Conservation (phyloP, 148 eudicot species). For the Amaranthus hypochondriacus region DNA sequence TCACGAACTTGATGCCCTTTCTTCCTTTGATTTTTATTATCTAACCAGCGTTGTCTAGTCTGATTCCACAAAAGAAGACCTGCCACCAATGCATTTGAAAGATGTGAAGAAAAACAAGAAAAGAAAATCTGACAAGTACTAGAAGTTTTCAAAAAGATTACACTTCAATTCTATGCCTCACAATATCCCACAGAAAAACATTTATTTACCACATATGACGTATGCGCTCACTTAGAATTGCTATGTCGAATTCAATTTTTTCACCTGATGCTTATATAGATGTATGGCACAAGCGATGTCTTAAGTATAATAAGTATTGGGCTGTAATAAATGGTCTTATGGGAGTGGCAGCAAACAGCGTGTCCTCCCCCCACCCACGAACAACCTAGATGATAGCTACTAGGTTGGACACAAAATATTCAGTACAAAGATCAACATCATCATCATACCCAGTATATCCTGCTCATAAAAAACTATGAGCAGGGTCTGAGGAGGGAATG, state of each 20-base stretch:
- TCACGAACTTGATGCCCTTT: constrained; percentile 39
- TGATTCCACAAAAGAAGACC: constrained; percentile 88
- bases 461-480: no score
- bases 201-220: no score
- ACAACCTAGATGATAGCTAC: not conserved
- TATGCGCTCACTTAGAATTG: no score
- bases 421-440: not conserved
- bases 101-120: not conserved
- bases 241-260: no score
- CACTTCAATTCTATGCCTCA: not conserved
- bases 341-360: not conserved
- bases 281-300: no score
- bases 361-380: not conserved
- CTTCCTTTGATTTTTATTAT: constrained; percentile 45
- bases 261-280: no score
- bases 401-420: not conserved
- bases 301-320: no score
- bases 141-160: not conserved
- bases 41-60: constrained; percentile 78
- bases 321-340: not conserved
- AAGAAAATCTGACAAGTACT: not conserved
- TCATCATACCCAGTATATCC: no score
- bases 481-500: no score
- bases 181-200: not conserved
- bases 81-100: constrained; percentile 21